Base-by-base conservation (phyloP, 306 rosid genomes). In the Neltuma alba region DNA sequence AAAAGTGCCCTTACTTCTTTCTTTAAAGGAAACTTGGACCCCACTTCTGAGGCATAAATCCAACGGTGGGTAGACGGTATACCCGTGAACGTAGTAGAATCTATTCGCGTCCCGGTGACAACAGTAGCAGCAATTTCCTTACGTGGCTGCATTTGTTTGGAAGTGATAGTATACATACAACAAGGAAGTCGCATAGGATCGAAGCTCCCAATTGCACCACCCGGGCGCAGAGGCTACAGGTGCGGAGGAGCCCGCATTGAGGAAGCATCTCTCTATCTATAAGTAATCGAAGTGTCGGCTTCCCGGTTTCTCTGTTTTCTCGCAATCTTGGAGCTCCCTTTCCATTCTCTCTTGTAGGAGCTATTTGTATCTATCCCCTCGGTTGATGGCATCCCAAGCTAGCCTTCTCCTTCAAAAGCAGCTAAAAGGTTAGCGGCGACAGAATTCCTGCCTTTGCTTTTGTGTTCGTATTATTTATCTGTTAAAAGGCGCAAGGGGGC, bases 401-500 rank as follows among this genome's bases (percentile, higher is more conserved):
- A 90, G 97, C 85, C 99, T 95, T 66, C 97, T 95, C 78, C 98
- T 95, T 55, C 99, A 88, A 79, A 95, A 95, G 70, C 99, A 95
- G 79, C 98, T 95, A 86, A 92, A 90, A 90, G 97, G 99, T 89
- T 57, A 72, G 68, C 18, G 21, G 6, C 14, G 69, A 79, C 18
- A 4, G 27, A 57, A 12, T 69, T 58, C 16, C 2, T 31, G 33
- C 25, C 28, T 7, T 42, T 82, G 61, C 25, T 65, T 21, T 23
- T 38, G 72, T 40, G 72, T 41, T 67, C n/a, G 20, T 67, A 67
- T 38, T 66, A 66, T 37, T 30, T 9, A 10, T 60, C 57, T 54
- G 4, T 72, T 62, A 40, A 66, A 44, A 69, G 34, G 68, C 64
- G 61, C 79, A n/a, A n/a, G n/a, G n/a, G n/a, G n/a, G n/a, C n/a